Percentiles rank a stretch among this genome's conserved stretches.
Conservation (phyloP, 805 yeast species). For the Saccharomycopsis sp. region DNA sequence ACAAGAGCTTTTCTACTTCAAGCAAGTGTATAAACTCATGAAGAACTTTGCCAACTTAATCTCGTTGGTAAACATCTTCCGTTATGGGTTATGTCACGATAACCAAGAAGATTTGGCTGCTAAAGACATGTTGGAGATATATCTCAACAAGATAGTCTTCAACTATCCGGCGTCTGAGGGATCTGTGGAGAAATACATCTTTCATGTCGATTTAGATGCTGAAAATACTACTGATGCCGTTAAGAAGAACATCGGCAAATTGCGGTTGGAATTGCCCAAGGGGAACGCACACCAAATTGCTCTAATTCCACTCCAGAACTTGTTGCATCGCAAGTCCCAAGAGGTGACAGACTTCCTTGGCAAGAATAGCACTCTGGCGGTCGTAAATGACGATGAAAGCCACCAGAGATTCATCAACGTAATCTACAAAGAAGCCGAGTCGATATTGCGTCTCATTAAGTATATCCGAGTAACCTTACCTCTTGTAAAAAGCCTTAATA, state of each 20-base stretch:
- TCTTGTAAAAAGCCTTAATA: slow-evolving; percentile 3
- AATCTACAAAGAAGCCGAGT: not conserved
- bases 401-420: not conserved
- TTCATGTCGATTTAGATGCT: slow-evolving; percentile 4
- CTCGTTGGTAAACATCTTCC: slow-evolving; percentile 4
- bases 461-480: slow-evolving; percentile 10
- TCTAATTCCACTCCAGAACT: not conserved
- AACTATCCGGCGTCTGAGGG: not conserved
- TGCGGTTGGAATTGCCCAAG: not conserved
- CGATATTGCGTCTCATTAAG: slow-evolving; percentile 4
- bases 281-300: slow-evolving; percentile 3
- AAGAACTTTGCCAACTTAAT: slow-evolving; percentile 4
- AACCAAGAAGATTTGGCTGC: not conserved
- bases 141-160: slow-evolving; percentile 6
- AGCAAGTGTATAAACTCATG: not conserved
- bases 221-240: not conserved
- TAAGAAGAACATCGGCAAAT: not conserved
- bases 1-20: slow-evolving; percentile 5
- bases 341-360: not conserved
- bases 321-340: not conserved
- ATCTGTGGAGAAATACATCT: slow-evolving; percentile 3
- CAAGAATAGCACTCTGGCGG: not conserved
- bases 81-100: not conserved
- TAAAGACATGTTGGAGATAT: slow-evolving; percentile 8
- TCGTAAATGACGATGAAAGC: not conserved